phyloP scores from a whole-genome alignment of 192 early-diverging fungal genomes.

The Coemansia sp. region DNA sequence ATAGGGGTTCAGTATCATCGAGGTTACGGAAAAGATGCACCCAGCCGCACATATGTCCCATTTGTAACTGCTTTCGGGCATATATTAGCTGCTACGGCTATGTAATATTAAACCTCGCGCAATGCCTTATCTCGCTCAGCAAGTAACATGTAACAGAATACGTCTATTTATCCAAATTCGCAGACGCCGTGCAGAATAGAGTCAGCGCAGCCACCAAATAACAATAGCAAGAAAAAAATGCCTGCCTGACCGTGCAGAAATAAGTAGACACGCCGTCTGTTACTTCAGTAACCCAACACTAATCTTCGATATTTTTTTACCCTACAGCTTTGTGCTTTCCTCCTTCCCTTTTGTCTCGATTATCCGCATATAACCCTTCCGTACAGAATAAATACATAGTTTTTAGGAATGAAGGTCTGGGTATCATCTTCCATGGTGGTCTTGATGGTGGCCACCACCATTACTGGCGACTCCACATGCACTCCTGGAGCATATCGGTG shows the following conservation, averaged over 20 bases:
- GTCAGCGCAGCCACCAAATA: not conserved
- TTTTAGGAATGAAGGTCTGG: constrained; percentile 3
- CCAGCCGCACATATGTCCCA: constrained; percentile 1
- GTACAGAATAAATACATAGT: not conserved
- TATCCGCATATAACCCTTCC: not conserved
- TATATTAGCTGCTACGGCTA: constrained; percentile 32
- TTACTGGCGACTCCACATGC: constrained; percentile 20
- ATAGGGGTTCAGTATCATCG: not conserved
- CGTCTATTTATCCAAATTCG: constrained; percentile 1
- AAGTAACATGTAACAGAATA: constrained; percentile 9
- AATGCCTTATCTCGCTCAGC: constrained; percentile 1
- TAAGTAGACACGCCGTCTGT: not conserved
- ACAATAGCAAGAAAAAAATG: not conserved
- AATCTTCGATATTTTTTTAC: constrained; percentile 10
- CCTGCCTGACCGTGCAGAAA: not conserved
- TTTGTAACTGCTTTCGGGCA: not conserved
- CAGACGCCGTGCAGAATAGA: not conserved
- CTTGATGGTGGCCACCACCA: constrained; percentile 5
- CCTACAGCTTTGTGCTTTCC: not conserved
- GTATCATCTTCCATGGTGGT: not conserved
- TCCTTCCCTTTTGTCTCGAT: not conserved
- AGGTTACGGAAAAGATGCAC: not conserved
- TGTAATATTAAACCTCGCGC: constrained; percentile 15
- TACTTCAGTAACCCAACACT: not conserved
- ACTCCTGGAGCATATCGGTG: constrained; percentile 43